These are phyloP conservation scores for Sporothrix brunneoviolacea DNA, from an alignment of 2,329 filamentous ascomycete genomes.

Conservation along the genomic window DNA sequence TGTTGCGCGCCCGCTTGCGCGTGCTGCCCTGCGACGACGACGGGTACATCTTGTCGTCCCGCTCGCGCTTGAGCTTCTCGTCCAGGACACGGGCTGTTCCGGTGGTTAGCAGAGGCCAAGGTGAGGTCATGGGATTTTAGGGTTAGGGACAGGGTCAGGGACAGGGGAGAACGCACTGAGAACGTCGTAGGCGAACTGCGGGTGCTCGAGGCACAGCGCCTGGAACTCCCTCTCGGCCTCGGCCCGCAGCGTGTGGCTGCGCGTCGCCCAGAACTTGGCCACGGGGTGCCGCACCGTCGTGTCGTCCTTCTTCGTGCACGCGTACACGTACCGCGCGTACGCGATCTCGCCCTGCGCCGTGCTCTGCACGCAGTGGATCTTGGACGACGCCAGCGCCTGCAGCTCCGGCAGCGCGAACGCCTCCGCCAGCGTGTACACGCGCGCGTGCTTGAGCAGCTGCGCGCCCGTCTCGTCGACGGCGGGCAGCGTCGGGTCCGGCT, in stretches of 20 bases:
- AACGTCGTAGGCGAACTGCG: constrained; percentile 89
- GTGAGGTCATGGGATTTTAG: no score
- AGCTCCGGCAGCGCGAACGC: constrained; percentile 64
- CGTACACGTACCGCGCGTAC: constrained; percentile 87
- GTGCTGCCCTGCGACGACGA: constrained; percentile 35
- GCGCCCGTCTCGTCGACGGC: constrained; percentile 68
- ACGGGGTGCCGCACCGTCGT: constrained; percentile 70
- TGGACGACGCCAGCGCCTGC: constrained; percentile 71
- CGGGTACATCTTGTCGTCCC: constrained; percentile 53
- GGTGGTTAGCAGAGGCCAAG: no score
- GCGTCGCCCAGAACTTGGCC: constrained; percentile 83
- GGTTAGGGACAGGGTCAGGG: no score
- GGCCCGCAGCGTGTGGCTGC: constrained; percentile 72
- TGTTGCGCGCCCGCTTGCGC: constrained; percentile 53
- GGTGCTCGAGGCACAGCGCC: constrained; percentile 76
- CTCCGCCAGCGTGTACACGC: constrained; percentile 81
- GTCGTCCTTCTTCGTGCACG: constrained; percentile 64
- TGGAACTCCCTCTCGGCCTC: constrained; percentile 85
- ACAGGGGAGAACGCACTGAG: no score
- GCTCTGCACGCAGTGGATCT: constrained; percentile 87
- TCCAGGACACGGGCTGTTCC: constrained; percentile 56
- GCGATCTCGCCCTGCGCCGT: constrained; percentile 85
- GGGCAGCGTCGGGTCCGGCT: constrained; percentile 59
- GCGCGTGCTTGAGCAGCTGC: constrained; percentile 81
- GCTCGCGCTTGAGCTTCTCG: constrained; percentile 60